Evolutionary conservation across 1,284 basidiomycete species (phyloP), one percentile per base, ranked within the genome.

Genomic region (Phellopilus nigrolimitatus): DNA sequence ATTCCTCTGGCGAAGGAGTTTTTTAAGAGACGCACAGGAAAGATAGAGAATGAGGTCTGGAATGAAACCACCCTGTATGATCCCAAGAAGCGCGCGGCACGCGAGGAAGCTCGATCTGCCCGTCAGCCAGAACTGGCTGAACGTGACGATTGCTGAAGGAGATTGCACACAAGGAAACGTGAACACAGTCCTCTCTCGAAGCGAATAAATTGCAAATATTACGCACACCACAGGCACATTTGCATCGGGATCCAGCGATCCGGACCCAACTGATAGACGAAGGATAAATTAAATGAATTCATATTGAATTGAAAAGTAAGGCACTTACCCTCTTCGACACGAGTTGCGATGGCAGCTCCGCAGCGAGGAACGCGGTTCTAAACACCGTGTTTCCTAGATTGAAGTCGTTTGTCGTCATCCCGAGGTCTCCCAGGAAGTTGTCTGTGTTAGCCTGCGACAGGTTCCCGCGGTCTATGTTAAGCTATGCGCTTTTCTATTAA

Each of bases 191-290:
- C 12, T n/a, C 36, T 28, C 9, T 46, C 6, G 27, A 27, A 0
- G n/a, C 7, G 1, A 9, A 9, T 19, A 25, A 33, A 6, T 12
- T n/a, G 6, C 22, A 42, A 6, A 19, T 19, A 22, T 9, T n/a
- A 42, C 40, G n/a, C 50, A 50, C 56, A 54, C 61, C 62, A 61
- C 34, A 46, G n/a, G 56, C 62, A 53, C 60, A 79, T 79, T 65
- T 85, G 83, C 21, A 69, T 77, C 1, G 85, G 84, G 58, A 87
- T 81, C 83, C 83, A 88, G 22, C 78, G 71, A 62, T 87, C 84
- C 1, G 82, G 80, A 2, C 84, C 84, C 36, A 79, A 49, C 71
- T 75, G 47, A 40, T 47, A 44, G 43, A 22, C 28, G 27, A 9
- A 36, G 4, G 36, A n/a, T 15, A 39, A 6, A 39, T 5, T 39